phyloP scores from a whole-genome alignment of 345 rosid species.

The Cardamine resedifolia region DNA sequence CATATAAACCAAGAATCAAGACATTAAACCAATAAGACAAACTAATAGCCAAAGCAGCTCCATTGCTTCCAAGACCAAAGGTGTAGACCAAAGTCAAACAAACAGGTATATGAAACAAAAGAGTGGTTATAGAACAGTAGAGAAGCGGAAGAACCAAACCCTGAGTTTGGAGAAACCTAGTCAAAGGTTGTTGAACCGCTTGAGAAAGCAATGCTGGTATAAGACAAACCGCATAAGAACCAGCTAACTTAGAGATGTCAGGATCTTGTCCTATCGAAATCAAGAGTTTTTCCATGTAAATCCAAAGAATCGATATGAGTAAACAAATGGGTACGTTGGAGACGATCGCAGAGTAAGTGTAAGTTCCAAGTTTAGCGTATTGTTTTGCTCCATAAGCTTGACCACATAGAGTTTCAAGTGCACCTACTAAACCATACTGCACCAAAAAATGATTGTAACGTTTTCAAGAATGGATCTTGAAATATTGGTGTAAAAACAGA shows the following conservation, averaged over 20 bases:
- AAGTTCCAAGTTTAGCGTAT: conserved; percentile 27
- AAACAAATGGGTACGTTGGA: conserved; percentile 23
- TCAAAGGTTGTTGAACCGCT: conserved; percentile 30
- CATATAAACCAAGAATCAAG: conserved; percentile 36
- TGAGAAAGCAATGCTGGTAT: conserved; percentile 28
- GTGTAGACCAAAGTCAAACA: conserved; percentile 20
- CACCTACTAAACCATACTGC: conserved; percentile 30
- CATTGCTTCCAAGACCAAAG: conserved; percentile 35
- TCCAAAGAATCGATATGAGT: conserved; percentile 30
- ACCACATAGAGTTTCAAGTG: conserved; percentile 37
- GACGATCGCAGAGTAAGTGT: conserved; percentile 23
- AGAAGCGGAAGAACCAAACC: conserved; percentile 31
- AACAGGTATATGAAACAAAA: conserved; percentile 27
- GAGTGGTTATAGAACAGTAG: conserved; percentile 12
- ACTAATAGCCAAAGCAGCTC: conserved; percentile 49
- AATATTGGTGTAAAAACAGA: neutral
- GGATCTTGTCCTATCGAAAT: conserved; percentile 31
- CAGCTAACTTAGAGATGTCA: conserved; percentile 28
- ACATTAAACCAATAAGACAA: conserved; percentile 50
- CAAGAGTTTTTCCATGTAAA: conserved; percentile 27
- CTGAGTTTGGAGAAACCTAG: conserved; percentile 34
- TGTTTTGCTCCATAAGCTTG: conserved; percentile 39
- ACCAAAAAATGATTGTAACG: neutral
- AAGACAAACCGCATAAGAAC: conserved; percentile 22
- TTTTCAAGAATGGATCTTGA: neutral